phyloP scores from a whole-genome alignment of 2,329 filamentous ascomycete species.

The Pyrenophora seminiperda region DNA sequence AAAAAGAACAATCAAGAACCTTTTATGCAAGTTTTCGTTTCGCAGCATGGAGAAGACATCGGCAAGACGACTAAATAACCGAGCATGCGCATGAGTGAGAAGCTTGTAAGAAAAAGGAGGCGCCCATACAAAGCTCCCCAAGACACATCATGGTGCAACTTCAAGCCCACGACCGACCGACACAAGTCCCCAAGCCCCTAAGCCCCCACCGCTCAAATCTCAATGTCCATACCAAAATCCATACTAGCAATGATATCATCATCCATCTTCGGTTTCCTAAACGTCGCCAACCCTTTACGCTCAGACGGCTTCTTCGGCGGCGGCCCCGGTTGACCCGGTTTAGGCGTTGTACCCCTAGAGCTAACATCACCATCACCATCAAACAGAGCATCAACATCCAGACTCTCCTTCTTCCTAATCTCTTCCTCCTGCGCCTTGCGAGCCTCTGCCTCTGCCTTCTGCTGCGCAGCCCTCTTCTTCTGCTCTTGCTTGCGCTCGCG shows the following conservation, averaged over 20 bases:
- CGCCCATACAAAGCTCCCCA: no score
- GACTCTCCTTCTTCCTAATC: slow-evolving; percentile 36
- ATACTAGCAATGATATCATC: slow-evolving; percentile 90
- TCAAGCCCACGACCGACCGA: no score
- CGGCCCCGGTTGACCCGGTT: slow-evolving; percentile 48
- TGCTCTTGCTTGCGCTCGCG: slow-evolving; percentile 45
- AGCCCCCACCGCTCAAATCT: slow-evolving; percentile 65
- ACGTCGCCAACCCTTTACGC: slow-evolving; percentile 66
- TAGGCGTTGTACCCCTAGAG: slow-evolving; percentile 50
- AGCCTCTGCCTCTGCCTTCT: slow-evolving; percentile 56
- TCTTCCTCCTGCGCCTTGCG: slow-evolving; percentile 52
- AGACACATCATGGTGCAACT: no score
- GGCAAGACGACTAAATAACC: no score
- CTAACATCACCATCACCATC: slow-evolving; percentile 48
- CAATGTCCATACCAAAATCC: slow-evolving; percentile 90
- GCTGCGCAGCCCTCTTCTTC: slow-evolving; percentile 51
- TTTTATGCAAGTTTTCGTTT: no score
- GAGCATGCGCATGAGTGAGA: no score
- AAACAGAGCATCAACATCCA: slow-evolving; percentile 54
- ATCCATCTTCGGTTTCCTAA: slow-evolving; percentile 78
- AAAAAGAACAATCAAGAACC: no score
- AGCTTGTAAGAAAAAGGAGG: no score
- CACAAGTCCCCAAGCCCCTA: no score
- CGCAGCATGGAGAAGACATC: no score
- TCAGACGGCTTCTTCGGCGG: slow-evolving; percentile 59